Conservation (phyloP, 257 asterid species). For the Striga asiatica region DNA sequence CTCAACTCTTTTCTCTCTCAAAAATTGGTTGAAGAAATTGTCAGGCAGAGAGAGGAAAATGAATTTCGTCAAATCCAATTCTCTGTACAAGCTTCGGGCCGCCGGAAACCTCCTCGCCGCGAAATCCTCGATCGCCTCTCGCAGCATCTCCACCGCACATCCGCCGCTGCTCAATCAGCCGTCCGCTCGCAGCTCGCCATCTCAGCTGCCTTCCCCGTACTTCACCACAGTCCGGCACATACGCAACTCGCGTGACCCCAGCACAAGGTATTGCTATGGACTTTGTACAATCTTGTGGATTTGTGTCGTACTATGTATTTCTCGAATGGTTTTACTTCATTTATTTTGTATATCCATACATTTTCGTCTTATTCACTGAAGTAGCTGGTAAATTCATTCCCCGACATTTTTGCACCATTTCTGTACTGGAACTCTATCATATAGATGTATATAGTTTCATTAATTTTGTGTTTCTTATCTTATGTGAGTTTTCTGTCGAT, state of each 20-base stretch:
- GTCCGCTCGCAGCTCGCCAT: constrained; percentile 17
- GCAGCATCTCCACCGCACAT: constrained; percentile 43
- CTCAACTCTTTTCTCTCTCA: no score
- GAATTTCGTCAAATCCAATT: constrained; percentile 39
- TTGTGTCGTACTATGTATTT: background rate
- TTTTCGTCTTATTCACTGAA: background rate
- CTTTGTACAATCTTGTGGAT: background rate
- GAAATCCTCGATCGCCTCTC: constrained; percentile 24
- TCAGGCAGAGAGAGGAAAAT: constrained; percentile 17
- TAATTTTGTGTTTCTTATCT: background rate
- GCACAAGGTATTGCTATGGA: constrained; percentile 31
- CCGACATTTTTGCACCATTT: no score
- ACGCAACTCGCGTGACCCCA: constrained; percentile 50
- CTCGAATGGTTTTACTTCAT: background rate
- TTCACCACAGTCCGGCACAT: constrained; percentile 47
- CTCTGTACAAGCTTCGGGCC: constrained; percentile 31
- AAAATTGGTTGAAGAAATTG: background rate
- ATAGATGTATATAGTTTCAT: no score
- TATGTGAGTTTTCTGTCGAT: background rate
- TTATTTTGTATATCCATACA: background rate
- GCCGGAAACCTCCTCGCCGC: constrained; percentile 26
- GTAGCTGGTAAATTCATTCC: background rate
- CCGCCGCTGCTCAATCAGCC: constrained; percentile 39
- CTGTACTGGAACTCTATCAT: no score
- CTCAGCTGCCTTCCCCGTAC: constrained; percentile 22